These are phyloP conservation scores for Eremomyces bilateralis DNA, from an alignment of 495 filamentous ascomycete species.

Conservation along the genomic window DNA sequence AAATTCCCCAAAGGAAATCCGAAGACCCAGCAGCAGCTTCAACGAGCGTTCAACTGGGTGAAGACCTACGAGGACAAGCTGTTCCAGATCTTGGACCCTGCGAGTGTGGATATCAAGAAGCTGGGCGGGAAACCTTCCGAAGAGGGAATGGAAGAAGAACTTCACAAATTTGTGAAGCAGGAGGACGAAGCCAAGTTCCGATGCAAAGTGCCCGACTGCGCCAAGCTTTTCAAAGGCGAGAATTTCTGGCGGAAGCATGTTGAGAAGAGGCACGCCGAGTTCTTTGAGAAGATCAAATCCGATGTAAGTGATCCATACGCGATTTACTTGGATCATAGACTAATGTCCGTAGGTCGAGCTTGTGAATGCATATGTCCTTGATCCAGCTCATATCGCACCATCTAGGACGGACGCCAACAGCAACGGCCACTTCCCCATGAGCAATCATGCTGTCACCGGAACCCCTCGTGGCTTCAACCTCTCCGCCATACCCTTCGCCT, in stretches of 20 bases:
- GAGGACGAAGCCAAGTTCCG: constrained; percentile 92
- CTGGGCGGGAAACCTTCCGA: constrained; percentile 75
- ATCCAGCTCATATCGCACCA: constrained; percentile 81
- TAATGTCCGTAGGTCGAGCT: constrained; percentile 45
- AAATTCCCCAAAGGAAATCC: constrained; percentile 31
- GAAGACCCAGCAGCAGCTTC: constrained; percentile 76
- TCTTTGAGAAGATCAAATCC: constrained; percentile 55
- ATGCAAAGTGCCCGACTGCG: constrained; percentile 88
- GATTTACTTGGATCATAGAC: not conserved
- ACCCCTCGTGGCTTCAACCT: constrained; percentile 86
- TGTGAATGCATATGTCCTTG: constrained; percentile 81
- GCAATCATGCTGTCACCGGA: constrained; percentile 51
- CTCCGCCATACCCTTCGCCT: constrained; percentile 34
- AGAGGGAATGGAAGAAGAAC: constrained; percentile 68
- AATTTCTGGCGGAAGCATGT: constrained; percentile 95
- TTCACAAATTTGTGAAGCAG: constrained; percentile 76
- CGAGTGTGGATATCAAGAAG: constrained; percentile 64
- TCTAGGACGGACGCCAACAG: constrained; percentile 89
- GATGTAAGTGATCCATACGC: constrained; percentile 39
- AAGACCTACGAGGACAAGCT: constrained; percentile 96
- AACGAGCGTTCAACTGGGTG: constrained; percentile 97
- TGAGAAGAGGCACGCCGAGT: constrained; percentile 85
- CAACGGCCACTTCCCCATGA: constrained; percentile 82
- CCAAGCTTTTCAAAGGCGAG: constrained; percentile 92
- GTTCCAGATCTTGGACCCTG: constrained; percentile 73